Evolutionary conservation across 2,329 filamentous ascomycete species (phyloP).

Genomic region (Pseudogymnoascus sp.): DNA sequence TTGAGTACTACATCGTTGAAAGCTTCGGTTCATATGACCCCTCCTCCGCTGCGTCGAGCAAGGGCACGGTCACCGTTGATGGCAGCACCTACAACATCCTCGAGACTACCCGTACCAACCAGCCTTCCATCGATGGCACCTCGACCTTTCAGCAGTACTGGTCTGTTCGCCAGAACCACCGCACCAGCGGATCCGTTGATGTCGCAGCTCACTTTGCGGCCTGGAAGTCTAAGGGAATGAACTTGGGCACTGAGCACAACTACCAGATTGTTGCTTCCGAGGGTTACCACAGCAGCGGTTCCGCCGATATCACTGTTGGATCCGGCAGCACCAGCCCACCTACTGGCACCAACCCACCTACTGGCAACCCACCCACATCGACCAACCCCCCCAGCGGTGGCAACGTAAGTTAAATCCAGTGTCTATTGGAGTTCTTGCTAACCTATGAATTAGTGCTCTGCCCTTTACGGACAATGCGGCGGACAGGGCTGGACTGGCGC

Average conservation of each 20-base stretch:
- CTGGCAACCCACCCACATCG: not conserved
- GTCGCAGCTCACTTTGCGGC: conserved; percentile 45
- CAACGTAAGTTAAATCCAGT: not conserved
- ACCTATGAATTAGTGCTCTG: not conserved
- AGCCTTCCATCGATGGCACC: conserved; percentile 38
- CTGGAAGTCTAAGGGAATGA: conserved; percentile 43
- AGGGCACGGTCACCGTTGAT: conserved; percentile 44
- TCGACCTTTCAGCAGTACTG: conserved; percentile 47
- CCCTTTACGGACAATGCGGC: not conserved
- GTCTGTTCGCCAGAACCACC: conserved; percentile 44
- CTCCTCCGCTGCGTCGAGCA: conserved; percentile 38
- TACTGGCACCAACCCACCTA: not conserved
- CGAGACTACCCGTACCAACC: conserved; percentile 28
- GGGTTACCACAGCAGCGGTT: conserved; percentile 45
- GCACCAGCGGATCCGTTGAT: conserved; percentile 43
- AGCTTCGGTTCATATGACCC: conserved; percentile 44
- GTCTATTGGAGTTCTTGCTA: not conserved
- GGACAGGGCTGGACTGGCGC: not conserved
- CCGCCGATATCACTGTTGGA: conserved; percentile 35
- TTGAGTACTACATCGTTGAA: conserved; percentile 54
- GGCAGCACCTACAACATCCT: conserved; percentile 44
- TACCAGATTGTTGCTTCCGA: conserved; percentile 51
- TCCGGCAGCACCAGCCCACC: not conserved
- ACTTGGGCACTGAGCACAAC: conserved; percentile 38
- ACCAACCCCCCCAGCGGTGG: not conserved